phyloP scores from a whole-genome alignment of 768 basidiomycete genomes.

The Lentinula boryana region DNA sequence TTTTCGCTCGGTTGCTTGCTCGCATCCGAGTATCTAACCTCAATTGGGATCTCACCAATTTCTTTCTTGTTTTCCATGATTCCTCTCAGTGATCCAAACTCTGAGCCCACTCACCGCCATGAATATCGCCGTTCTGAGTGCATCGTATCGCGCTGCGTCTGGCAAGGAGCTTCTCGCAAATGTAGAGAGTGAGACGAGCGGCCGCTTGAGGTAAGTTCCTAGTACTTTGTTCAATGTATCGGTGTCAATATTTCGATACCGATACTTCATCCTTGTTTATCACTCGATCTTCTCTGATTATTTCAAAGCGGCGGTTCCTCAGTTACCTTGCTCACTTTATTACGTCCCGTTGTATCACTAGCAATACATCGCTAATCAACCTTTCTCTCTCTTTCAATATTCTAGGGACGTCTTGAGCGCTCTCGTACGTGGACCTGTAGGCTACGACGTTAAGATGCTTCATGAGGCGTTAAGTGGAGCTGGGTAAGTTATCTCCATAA shows the following conservation, averaged over 20 bases:
- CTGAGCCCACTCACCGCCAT: not conserved
- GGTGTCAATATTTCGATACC: no score
- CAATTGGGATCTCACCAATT: not conserved
- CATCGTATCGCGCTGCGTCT: not conserved
- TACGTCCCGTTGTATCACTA: not conserved
- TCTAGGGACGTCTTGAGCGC: not conserved
- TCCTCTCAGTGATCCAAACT: conserved; percentile 1
- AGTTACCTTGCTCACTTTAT: not conserved
- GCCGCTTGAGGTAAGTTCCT: not conserved
- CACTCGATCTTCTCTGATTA: not conserved
- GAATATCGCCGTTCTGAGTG: not conserved
- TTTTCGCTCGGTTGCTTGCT: not conserved
- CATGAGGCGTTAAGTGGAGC: not conserved
- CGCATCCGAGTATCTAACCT: no score
- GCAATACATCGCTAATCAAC: no score
- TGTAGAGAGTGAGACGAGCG: not conserved
- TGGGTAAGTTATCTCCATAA: not conserved
- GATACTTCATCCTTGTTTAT: no score
- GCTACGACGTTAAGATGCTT: conserved; percentile 3
- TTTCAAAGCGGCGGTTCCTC: not conserved
- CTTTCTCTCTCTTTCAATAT: no score
- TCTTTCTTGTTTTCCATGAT: not conserved
- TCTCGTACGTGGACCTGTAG: not conserved
- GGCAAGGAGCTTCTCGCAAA: not conserved
- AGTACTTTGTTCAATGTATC: not conserved